phyloP scores from a whole-genome alignment of 192 early-diverging fungal genomes.

The Thoreauomyces humboldtii region DNA sequence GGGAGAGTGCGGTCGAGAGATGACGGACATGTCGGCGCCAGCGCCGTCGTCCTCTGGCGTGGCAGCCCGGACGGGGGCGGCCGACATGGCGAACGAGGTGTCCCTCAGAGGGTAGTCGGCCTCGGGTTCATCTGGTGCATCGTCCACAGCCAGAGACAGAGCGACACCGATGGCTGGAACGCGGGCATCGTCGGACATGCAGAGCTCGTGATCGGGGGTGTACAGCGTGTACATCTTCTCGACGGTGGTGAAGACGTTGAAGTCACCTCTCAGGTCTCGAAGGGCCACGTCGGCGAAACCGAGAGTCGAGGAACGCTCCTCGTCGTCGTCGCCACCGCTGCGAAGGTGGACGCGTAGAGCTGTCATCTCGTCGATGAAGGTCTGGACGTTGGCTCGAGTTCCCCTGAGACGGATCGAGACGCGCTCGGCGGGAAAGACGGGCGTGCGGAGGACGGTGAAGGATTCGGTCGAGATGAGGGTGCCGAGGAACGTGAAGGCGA shows the following conservation, averaged over 20 bases:
- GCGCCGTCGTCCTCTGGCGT: not conserved
- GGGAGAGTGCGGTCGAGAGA: no score
- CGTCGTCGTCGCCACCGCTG: not conserved
- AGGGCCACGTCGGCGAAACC: slow-evolving; percentile 42
- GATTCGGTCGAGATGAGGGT: slow-evolving; percentile 45
- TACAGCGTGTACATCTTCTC: slow-evolving; percentile 43
- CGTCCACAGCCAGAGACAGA: slow-evolving; percentile 23
- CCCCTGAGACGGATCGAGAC: slow-evolving; percentile 47
- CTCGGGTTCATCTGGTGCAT: no score
- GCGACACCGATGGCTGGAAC: slow-evolving; percentile 38
- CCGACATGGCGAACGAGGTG: no score
- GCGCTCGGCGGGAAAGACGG: slow-evolving; percentile 48
- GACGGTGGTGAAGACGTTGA: slow-evolving; percentile 12
- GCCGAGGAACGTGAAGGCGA: slow-evolving; percentile 49
- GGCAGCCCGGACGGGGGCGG: not conserved
- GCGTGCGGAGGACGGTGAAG: slow-evolving; percentile 40
- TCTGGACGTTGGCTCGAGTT: slow-evolving; percentile 20
- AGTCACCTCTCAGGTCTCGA: slow-evolving; percentile 16
- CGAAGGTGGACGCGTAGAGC: slow-evolving; percentile 43
- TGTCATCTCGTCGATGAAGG: slow-evolving; percentile 37
- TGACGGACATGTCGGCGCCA: not conserved
- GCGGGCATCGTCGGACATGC: slow-evolving; percentile 27
- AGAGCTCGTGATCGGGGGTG: slow-evolving; percentile 35
- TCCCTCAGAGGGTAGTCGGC: no score
- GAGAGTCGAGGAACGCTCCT: slow-evolving; percentile 11